These are phyloP conservation scores for Macrotyloma uniflorum DNA, from an alignment of 306 rosid genomes.

Conservation along the genomic window DNA sequence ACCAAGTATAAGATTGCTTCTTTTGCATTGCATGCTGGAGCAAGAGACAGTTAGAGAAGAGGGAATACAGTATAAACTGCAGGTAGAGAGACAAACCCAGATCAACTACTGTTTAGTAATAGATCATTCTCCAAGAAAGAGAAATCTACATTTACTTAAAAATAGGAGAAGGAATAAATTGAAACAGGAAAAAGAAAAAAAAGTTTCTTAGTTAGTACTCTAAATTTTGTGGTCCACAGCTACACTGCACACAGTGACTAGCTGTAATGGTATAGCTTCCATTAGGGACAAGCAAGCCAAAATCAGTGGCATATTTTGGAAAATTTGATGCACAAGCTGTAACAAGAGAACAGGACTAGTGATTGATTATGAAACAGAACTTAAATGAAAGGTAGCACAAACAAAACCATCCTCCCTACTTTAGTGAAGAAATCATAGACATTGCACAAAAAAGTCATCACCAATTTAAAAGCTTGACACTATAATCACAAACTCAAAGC, in stretches of 20 bases:
- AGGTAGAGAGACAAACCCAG: not conserved
- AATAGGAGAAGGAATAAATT: not conserved
- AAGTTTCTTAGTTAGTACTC: not conserved
- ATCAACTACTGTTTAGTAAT: not conserved
- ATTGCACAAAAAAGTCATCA: not conserved
- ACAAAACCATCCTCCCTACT: not conserved
- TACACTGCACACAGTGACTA: slow-evolving; percentile 6
- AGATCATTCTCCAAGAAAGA: not conserved
- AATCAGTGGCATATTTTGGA: not conserved
- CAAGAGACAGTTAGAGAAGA: not conserved
- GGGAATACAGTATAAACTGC: slow-evolving; percentile 7
- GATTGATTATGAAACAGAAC: not conserved
- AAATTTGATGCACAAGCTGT: slow-evolving; percentile 22
- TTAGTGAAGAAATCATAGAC: not conserved
- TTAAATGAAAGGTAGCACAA: not conserved
- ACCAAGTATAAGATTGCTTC: not conserved
- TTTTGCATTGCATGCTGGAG: slow-evolving; percentile 3
- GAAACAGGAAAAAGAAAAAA: not conserved
- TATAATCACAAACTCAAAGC: not conserved
- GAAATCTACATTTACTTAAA: not conserved
- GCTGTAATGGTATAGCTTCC: slow-evolving; percentile 10
- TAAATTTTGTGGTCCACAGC: not conserved
- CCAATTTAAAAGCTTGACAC: not conserved
- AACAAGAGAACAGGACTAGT: not conserved
- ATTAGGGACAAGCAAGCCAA: slow-evolving; percentile 8